phyloP scores from a whole-genome alignment of 306 rosid genomes.

The Ochetophila trinervis region DNA sequence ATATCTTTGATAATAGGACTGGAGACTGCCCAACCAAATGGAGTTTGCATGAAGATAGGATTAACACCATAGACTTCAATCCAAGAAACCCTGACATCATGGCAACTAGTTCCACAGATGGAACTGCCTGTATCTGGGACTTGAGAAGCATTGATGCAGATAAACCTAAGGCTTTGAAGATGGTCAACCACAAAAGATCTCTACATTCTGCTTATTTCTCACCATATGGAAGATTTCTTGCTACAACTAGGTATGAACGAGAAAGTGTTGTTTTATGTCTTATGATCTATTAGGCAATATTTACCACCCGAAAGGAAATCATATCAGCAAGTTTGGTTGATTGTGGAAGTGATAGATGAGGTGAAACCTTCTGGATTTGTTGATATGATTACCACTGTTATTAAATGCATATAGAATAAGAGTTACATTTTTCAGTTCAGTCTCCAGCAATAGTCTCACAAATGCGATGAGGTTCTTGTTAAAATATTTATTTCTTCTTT shows the following conservation, averaged over 20 bases:
- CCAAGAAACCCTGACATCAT: conserved; percentile 46
- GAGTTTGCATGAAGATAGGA: conserved; percentile 62
- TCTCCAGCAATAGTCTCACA: too few relatives aligned
- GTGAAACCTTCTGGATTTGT: too few relatives aligned
- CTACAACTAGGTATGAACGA: conserved; percentile 68
- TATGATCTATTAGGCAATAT: neutral
- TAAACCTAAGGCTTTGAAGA: conserved; percentile 47
- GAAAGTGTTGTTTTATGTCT: neutral
- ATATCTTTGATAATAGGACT: conserved; percentile 60
- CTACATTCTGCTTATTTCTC: conserved; percentile 88
- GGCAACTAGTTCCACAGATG: conserved; percentile 83
- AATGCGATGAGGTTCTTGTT: too few relatives aligned
- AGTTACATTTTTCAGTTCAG: too few relatives aligned
- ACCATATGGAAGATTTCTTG: conserved; percentile 75
- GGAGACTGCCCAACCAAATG: conserved; percentile 51
- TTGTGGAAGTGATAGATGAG: too few relatives aligned
- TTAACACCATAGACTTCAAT: conserved; percentile 69
- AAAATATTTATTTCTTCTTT: neutral
- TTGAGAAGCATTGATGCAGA: conserved; percentile 45
- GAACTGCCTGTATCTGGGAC: conserved; percentile 90
- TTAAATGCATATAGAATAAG: too few relatives aligned
- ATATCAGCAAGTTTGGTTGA: too few relatives aligned
- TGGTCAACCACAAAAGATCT: conserved; percentile 51
- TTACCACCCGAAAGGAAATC: too few relatives aligned
- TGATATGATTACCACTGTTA: too few relatives aligned